Evolutionary conservation across 2,329 filamentous ascomycete species (phyloP), one percentile per base, ranked within the genome.

Genomic region (Phoma sp.): DNA sequence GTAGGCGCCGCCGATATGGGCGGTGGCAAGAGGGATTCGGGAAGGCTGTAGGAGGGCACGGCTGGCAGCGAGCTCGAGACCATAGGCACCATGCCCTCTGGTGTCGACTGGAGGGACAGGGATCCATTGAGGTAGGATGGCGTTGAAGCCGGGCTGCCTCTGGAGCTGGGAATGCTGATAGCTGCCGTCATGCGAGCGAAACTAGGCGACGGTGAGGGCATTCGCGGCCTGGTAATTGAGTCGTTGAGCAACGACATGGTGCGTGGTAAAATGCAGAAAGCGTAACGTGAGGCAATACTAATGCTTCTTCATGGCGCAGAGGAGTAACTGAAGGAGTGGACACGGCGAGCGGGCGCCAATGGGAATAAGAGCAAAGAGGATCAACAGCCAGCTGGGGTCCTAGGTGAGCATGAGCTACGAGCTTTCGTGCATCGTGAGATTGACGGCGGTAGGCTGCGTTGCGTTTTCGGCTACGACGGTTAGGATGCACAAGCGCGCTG

Each of bases 31-130:
- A 89, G 80, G n/a, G 90, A 81, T 62, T 93, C 91, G 28, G 90
- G 89, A 37, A 95, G 83, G 66, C 89, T 84, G 57, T 93, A 84
- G 48, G 83, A 83, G 10, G 82, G 64, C 30, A 72, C 69, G 37
- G 63, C 60, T 18, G 70, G 69, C 26, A 73, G 62, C 28, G 80
- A 76, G 46, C 85, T 84, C 48, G 82, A 76, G 36, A 84, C 83
- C 57, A 81, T 79, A 29, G 82, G 83, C 15, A 81, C 80, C 47
- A 83, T 78, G 39, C 82, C 80, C 62, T 91, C 88, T 5, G 89
- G 88, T 0, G 89, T 90, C 2, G 82, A 81, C 66, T 89, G 86
- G 51, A 88, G 76, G 9, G 87, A 90, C 69, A 88, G 76, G 9
- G 87, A 90, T 69, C 83, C 86, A 73, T 82, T 84, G 51, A 83